phyloP scores from a whole-genome alignment of 2,329 filamentous ascomycete genomes.

The Thermothelomyces thermophilus region DNA sequence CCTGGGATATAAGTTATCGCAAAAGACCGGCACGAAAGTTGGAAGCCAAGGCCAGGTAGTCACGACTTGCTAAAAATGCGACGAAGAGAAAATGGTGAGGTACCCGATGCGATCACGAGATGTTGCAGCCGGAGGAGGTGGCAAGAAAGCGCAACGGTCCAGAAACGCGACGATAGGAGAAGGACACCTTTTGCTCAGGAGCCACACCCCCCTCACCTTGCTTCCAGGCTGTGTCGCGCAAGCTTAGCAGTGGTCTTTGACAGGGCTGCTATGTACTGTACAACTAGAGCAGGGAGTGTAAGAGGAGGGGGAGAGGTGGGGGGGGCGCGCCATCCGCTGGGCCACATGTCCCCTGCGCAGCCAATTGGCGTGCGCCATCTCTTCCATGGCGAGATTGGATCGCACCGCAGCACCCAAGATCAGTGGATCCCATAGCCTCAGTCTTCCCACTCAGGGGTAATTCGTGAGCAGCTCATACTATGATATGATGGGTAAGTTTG shows the following conservation, averaged over 20 bases:
- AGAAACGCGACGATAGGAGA: constrained; percentile 2
- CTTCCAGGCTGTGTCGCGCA: neutral
- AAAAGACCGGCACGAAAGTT: neutral
- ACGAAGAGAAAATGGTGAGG: neutral
- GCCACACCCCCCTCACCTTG: neutral
- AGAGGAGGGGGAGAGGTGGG: constrained; percentile 5
- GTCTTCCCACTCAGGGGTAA: constrained; percentile 6
- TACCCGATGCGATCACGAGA: constrained; percentile 11
- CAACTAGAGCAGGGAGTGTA: too few relatives aligned
- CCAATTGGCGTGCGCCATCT: constrained; percentile 20
- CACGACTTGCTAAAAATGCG: neutral
- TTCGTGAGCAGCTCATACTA: too few relatives aligned
- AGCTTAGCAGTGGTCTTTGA: neutral
- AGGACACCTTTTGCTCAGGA: constrained; percentile 15
- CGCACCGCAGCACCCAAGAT: constrained; percentile 2
- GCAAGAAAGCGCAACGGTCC: constrained; percentile 5
- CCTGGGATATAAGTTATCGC: neutral
- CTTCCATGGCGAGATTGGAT: constrained; percentile 24
- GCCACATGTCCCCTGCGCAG: constrained; percentile 14
- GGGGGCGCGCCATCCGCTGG: neutral
- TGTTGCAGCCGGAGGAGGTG: constrained; percentile 3
- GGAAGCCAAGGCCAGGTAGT: too few relatives aligned
- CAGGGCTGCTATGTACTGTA: constrained; percentile 18
- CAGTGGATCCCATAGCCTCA: constrained; percentile 12
- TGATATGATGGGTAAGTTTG: too few relatives aligned